Evolutionary conservation across 257 asterid genomes (phyloP).

Genomic region (Ilex asprella): DNA sequence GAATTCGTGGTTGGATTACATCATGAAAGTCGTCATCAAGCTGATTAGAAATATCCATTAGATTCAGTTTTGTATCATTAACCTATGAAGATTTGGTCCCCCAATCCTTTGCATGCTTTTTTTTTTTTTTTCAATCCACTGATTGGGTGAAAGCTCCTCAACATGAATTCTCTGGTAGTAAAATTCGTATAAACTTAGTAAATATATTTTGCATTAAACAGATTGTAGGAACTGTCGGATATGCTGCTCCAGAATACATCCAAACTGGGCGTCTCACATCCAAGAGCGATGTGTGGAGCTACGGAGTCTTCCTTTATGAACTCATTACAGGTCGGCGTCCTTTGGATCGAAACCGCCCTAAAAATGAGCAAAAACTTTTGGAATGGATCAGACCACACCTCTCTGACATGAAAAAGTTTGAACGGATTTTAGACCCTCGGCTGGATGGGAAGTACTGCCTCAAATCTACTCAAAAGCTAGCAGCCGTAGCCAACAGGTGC

Average conservation of each 20-base stretch:
- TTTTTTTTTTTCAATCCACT: too few species aligned
- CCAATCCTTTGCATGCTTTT: too few species aligned
- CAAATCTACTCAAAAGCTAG: conserved; percentile 67
- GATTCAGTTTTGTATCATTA: too few species aligned
- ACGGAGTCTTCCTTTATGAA: conserved; percentile 86
- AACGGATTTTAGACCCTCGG: conserved; percentile 73
- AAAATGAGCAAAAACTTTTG: conserved; percentile 73
- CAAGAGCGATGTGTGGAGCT: conserved; percentile 93
- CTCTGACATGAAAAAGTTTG: conserved; percentile 60
- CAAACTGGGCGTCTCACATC: conserved; percentile 85
- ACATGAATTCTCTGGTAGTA: too few species aligned
- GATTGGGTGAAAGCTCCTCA: too few species aligned
- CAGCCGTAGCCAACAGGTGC: conserved; percentile 80
- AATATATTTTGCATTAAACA: conserved; percentile 7
- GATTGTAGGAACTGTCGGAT: conserved; percentile 95
- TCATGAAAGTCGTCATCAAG: too few species aligned
- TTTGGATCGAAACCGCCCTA: conserved; percentile 67
- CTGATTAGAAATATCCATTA: too few species aligned
- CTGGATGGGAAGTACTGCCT: conserved; percentile 49
- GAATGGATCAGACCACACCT: conserved; percentile 85
- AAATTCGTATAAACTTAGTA: too few species aligned
- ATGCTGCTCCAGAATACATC: conserved; percentile 92
- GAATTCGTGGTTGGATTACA: too few species aligned
- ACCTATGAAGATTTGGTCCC: too few species aligned
- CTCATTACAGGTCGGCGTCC: conserved; percentile 92